phyloP scores from a whole-genome alignment of 345 rosid species.

The Microcos paniculata region DNA sequence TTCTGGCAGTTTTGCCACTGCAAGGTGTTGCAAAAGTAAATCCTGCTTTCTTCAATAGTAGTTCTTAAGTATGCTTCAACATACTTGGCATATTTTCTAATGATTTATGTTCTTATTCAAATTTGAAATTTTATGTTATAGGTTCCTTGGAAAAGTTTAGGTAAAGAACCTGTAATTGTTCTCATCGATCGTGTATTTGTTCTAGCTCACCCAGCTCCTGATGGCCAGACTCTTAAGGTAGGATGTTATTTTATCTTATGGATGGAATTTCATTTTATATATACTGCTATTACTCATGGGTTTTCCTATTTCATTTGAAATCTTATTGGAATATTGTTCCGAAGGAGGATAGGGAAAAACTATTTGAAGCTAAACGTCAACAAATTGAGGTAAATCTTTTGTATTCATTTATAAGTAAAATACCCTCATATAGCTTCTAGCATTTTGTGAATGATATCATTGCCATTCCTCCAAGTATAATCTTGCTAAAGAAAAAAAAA shows the following conservation, averaged over 20 bases:
- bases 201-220: conserved; percentile 78
- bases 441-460: background rate
- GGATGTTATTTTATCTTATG: conserved; percentile 21
- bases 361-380: conserved; percentile 84
- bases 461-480: background rate
- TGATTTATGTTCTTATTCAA: conserved; percentile 4
- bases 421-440: background rate
- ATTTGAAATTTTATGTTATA: conserved; percentile 23
- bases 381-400: conserved; percentile 74
- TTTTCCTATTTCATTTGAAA: background rate
- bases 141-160: conserved; percentile 99
- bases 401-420: background rate
- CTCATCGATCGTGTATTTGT: conserved; percentile 87
- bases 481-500: background rate
- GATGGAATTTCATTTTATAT: background rate
- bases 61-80: background rate
- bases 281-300: background rate
- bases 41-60: background rate
- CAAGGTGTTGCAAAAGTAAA: background rate
- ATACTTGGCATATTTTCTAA: background rate
- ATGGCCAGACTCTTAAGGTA: conserved; percentile 65
- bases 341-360: conserved; percentile 89
- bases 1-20: background rate
- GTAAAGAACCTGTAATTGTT: conserved; percentile 96
- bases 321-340: conserved; percentile 21